Percentiles rank a stretch among this genome's conserved stretches.
Conservation (phyloP, 371 early-diverging fungal species). For the Rhizopus stolonifer region DNA sequence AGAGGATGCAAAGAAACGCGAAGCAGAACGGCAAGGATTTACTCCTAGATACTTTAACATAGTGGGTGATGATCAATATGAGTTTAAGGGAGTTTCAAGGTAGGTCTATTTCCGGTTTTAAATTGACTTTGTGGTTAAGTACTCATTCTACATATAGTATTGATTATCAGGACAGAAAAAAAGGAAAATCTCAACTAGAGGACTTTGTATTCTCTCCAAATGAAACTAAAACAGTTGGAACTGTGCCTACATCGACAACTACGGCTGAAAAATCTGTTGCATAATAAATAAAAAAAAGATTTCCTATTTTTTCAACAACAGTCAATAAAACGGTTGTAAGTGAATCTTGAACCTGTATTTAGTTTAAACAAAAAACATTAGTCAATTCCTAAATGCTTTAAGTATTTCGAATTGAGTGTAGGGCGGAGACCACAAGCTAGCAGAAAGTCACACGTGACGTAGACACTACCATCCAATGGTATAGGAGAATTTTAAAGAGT, state of each 20-base stretch:
- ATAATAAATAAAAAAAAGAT: neutral
- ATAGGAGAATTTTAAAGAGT: neutral
- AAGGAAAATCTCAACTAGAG: slow-evolving; percentile 18
- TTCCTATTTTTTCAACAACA: neutral
- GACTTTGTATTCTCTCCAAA: slow-evolving; percentile 12
- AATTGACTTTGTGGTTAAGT: neutral
- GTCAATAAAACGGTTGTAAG: too few species aligned
- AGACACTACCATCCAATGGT: neutral
- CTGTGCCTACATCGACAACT: neutral
- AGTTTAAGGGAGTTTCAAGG: slow-evolving; percentile 25
- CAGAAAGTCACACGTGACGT: too few species aligned
- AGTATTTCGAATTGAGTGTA: too few species aligned
- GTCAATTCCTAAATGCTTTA: too few species aligned
- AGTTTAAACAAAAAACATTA: too few species aligned
- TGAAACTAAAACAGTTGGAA: neutral
- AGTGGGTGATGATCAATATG: slow-evolving; percentile 29
- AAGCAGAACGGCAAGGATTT: slow-evolving; percentile 47
- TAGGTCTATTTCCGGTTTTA: slow-evolving; percentile 1
- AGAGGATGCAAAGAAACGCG: slow-evolving; percentile 61
- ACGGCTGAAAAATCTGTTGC: neutral
- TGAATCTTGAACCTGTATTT: too few species aligned
- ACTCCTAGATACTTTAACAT: slow-evolving; percentile 55
- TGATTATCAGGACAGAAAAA: slow-evolving; percentile 20
- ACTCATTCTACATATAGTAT: slow-evolving; percentile 9
- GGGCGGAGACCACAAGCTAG: too few species aligned